Evolutionary conservation across 306 rosid genomes (phyloP), one percentile per base, ranked within the genome.

Genomic region (Rosa multiflora): DNA sequence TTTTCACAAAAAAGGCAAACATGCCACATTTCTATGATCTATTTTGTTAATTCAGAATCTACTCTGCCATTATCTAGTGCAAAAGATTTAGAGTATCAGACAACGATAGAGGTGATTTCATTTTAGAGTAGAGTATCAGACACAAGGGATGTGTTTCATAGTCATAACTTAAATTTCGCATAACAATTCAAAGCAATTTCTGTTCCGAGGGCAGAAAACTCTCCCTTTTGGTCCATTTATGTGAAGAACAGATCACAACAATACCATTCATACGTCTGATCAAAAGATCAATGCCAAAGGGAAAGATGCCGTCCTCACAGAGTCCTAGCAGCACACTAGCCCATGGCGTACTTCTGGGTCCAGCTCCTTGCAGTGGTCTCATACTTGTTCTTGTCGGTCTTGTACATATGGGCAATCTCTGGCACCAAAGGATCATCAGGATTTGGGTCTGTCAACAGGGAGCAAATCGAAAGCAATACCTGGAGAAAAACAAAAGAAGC

Each of bases 341-440:
- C 95, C 95, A 88, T 88, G 44, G 90, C 93, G 79, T 91, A 88
- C 88, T 91, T 91, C 86, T 91, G 91, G 73, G 96, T 89, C 96
- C 91, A 89, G 93, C 96, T 89, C 87, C 93, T 88, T 4, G 96
- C 93, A 1, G 93, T 91, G 66, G 93, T 83, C 81, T 91, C 96
- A 49, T 91, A 91, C 88, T 91, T 91, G 89, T 74, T 81, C 83
- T 79, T 80, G 85, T 91, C 96, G 4, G 93, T 89, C 87, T 91
- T 91, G 84, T 89, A 89, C 96, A 91, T 89, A 81, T 91, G 93
- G 29, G 96, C 90, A 39, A 89, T 91, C 86, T 91, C 96, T 10
- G 96, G 93, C 82, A 91, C 96, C 89, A 89, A 75, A 23, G 93
- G 96, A 23, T 91, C 95, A 46, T 90, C 95, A 3, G 93, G 91